phyloP scores from a whole-genome alignment of 768 basidiomycete species.

The Pulveroboletus ravenelii region DNA sequence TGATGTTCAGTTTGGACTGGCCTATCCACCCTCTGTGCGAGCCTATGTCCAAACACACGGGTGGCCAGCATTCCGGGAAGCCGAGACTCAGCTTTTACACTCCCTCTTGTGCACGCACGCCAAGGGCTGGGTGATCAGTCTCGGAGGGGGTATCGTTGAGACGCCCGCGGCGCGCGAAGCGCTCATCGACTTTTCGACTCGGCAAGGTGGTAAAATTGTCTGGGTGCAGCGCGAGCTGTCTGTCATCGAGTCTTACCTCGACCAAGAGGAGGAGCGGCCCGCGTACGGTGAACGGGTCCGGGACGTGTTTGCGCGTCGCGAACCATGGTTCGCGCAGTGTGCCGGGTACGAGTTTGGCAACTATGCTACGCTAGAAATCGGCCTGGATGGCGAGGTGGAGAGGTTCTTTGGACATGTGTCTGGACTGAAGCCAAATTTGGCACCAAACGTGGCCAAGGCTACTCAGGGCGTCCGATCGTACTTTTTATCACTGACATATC shows the following conservation, averaged over 20 bases:
- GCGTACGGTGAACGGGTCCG: constrained; percentile 82
- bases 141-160: constrained; percentile 95
- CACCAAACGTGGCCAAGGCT: constrained; percentile 40
- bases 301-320: constrained; percentile 80
- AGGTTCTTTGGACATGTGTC: constrained; percentile 90
- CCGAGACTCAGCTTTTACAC: constrained; percentile 65
- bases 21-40: constrained; percentile 57
- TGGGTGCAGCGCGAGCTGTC: constrained; percentile 77
- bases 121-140: constrained; percentile 70
- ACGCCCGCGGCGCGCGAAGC: constrained; percentile 67
- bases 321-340: constrained; percentile 83
- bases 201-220: constrained; percentile 65
- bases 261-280: constrained; percentile 71
- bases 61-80: constrained; percentile 85
- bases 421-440: constrained; percentile 62
- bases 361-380: constrained; percentile 41
- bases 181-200: constrained; percentile 58
- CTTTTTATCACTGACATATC: constrained; percentile 91
- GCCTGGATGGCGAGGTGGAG: constrained; percentile 51
- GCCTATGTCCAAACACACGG: constrained; percentile 78
- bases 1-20: constrained; percentile 68
- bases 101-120: constrained; percentile 57
- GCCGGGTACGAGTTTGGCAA: constrained; percentile 83
- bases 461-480: constrained; percentile 62
- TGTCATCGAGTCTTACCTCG: constrained; percentile 79